Evolutionary conservation across 164 flowering plant species (phyloP).

Genomic region (Chloranthus sessilifolius): DNA sequence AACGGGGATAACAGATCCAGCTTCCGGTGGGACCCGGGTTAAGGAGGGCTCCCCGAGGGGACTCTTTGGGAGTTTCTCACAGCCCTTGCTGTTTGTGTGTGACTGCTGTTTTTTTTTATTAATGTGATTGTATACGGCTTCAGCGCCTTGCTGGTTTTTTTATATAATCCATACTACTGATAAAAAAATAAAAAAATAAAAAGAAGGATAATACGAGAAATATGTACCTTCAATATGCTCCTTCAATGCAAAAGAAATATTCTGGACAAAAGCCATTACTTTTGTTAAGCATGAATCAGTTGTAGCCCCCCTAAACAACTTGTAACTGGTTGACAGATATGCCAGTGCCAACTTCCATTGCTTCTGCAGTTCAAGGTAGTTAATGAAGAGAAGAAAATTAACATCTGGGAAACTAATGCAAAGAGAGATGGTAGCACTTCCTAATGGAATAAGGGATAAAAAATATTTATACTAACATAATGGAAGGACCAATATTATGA

Average conservation of each 20-base stretch:
- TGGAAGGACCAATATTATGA: too few species aligned
- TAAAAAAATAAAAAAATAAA: too few species aligned
- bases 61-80: too few species aligned
- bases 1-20: too few species aligned
- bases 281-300: slow-evolving; percentile 43
- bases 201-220: background rate
- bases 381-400: background rate
- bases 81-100: too few species aligned
- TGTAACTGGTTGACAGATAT: slow-evolving; percentile 49
- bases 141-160: too few species aligned
- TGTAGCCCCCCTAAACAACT: slow-evolving; percentile 52
- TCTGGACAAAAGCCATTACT: slow-evolving; percentile 43
- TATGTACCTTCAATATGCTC: slow-evolving; percentile 44
- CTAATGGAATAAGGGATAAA: background rate
- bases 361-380: slow-evolving; percentile 43
- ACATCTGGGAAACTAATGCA: background rate
- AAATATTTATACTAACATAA: background rate
- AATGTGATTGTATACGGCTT: too few species aligned
- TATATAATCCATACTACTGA: too few species aligned
- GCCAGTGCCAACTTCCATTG: slow-evolving; percentile 48
- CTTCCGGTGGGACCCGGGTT: too few species aligned
- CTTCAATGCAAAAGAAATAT: slow-evolving; percentile 25
- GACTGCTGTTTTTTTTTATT: too few species aligned
- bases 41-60: too few species aligned
- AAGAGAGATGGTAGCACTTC: too few species aligned